phyloP scores from a whole-genome alignment of 2,329 filamentous ascomycete genomes.

The Elsinoe perseae region DNA sequence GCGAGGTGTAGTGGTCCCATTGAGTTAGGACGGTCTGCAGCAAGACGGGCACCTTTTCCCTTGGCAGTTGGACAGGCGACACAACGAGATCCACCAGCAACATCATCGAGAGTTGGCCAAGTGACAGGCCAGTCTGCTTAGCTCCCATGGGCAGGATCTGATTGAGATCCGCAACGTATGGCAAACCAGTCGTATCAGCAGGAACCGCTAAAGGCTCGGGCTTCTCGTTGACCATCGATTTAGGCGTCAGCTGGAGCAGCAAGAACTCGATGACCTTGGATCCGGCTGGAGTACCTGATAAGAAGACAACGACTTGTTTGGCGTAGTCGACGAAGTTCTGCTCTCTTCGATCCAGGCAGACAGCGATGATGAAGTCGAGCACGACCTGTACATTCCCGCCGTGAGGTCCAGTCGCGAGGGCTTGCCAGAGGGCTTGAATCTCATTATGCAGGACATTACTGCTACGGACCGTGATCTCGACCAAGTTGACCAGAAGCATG shows the following conservation, averaged over 20 bases:
- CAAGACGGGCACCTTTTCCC: constrained; percentile 74
- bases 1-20: constrained; percentile 93
- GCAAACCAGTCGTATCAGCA: constrained; percentile 64
- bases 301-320: constrained; percentile 94
- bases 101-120: constrained; percentile 88
- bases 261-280: constrained; percentile 92
- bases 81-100: constrained; percentile 94
- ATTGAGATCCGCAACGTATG: constrained; percentile 80
- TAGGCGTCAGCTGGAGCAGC: constrained; percentile 81
- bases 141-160: constrained; percentile 75
- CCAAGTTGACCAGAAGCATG: constrained; percentile 85
- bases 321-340: constrained; percentile 98
- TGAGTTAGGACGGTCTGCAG: constrained; percentile 87
- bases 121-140: constrained; percentile 77
- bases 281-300: constrained; percentile 77
- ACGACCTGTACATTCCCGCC: constrained; percentile 90
- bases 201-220: constrained; percentile 60
- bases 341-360: constrained; percentile 87
- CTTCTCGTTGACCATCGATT: constrained; percentile 95
- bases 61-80: constrained; percentile 70
- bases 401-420: constrained; percentile 84
- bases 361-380: constrained; percentile 88
- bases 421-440: constrained; percentile 95
- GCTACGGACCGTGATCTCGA: constrained; percentile 92
- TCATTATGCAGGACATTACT: constrained; percentile 87